phyloP scores from a whole-genome alignment of 306 rosid species.

The Spatholobus suberectus region DNA sequence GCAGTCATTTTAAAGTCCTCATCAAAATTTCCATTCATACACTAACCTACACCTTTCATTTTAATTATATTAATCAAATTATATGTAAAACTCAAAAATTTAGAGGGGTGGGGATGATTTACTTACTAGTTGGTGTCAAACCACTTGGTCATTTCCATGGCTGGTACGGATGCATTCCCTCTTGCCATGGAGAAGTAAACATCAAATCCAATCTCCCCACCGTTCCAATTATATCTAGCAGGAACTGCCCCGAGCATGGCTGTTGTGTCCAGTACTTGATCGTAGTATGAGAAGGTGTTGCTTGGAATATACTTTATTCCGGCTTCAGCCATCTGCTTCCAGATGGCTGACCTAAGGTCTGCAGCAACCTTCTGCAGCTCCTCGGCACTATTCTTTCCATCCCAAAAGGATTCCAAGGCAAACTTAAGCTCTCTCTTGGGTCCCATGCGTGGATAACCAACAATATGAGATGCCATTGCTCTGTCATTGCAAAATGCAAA shows the following conservation, averaged over 20 bases:
- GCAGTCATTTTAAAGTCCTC: constrained; percentile 22
- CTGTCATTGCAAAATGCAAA: constrained; percentile 46
- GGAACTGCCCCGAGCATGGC: constrained; percentile 92
- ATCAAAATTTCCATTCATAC: background rate
- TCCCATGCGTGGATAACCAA: constrained; percentile 92
- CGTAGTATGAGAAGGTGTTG: constrained; percentile 87
- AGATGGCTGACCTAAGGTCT: constrained; percentile 66
- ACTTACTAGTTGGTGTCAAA: constrained; percentile 85
- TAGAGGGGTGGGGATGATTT: too few species aligned
- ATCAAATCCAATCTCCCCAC: constrained; percentile 77
- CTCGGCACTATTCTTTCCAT: constrained; percentile 72
- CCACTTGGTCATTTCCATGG: constrained; percentile 97
- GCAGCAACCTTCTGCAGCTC: constrained; percentile 70
- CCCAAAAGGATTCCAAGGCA: constrained; percentile 88
- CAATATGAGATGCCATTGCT: constrained; percentile 81
- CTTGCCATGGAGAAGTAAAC: constrained; percentile 89
- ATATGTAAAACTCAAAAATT: background rate
- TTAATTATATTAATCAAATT: constrained; percentile 8
- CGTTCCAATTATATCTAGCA: constrained; percentile 74
- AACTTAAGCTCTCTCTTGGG: constrained; percentile 69
- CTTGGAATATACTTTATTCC: constrained; percentile 81
- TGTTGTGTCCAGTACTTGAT: constrained; percentile 85
- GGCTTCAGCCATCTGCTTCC: constrained; percentile 83
- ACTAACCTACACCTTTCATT: constrained; percentile 6
- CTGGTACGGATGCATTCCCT: constrained; percentile 76